A percentile compares a stretch with the other conserved stretches of the same genome.
phyloP scores from a whole-genome alignment of 2,329 filamentous ascomycete species.

The Rosellinia necatrix region DNA sequence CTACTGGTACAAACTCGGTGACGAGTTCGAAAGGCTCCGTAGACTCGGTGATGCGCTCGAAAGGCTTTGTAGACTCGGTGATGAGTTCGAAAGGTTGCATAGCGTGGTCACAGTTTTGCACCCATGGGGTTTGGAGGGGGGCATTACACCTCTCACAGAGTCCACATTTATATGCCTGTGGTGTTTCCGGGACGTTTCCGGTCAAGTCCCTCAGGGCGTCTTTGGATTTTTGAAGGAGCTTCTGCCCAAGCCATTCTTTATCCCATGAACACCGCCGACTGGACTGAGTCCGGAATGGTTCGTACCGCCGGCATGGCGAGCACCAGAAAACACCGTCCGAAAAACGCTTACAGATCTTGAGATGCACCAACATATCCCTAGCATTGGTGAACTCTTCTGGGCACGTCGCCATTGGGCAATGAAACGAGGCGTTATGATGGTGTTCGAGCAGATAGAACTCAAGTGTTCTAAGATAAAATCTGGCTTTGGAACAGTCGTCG shows the following conservation, averaged over 20 bases:
- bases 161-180: no score
- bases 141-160: no score
- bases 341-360: slow-evolving; percentile 27
- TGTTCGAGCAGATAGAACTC: slow-evolving; percentile 28
- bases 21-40: no score
- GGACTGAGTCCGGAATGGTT: slow-evolving; percentile 21
- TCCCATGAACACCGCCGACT: slow-evolving; percentile 28
- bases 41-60: no score
- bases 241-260: slow-evolving; percentile 8
- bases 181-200: background rate
- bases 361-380: slow-evolving; percentile 29
- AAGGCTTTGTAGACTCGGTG: no score
- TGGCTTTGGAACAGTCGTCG: slow-evolving; percentile 30
- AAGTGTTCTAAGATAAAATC: slow-evolving; percentile 23
- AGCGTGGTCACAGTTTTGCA: background rate
- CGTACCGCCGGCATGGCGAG: slow-evolving; percentile 16
- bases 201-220: background rate
- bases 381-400: slow-evolving; percentile 9
- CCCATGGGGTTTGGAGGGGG: no score
- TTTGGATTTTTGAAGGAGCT: slow-evolving; percentile 3
- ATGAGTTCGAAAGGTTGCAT: background rate
- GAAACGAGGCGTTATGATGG: background rate
- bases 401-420: slow-evolving; percentile 29
- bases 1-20: no score
- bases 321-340: slow-evolving; percentile 23